Base-by-base conservation (phyloP, 805 yeast species). In the Metschnikowia orientalis region DNA sequence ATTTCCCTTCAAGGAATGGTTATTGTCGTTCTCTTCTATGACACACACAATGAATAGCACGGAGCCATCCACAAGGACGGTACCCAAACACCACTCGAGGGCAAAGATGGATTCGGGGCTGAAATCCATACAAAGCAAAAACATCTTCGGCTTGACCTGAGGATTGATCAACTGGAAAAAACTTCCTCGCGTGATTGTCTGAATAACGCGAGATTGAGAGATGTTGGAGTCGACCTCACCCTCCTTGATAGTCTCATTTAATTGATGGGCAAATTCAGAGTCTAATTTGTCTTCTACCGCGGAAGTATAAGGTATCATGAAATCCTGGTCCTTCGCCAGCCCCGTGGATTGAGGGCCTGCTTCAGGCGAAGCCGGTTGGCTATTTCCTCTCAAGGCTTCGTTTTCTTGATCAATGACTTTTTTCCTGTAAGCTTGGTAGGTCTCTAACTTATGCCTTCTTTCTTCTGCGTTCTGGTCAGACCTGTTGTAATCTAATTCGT, bases 71-170 rank as follows among this genome's bases (percentile, higher is more conserved):
- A 79, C 81, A 28, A 88, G 67, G 1, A 87, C 81, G 0, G 95
- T 75, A 2, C 97, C 97, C 45, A 89, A 68, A 26, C 88, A 75
- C 83, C 95, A 88, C 49, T 86, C 92, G 14, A 89, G 65, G 0
- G 96, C 92, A 56, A 82, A 83, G 23, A 71, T 68, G 2, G 95
- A 80, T 53, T 87, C 96, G 0, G 86, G 82, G 3, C 90, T 78
- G 42, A 82, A 71, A 54, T 89, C 96, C 63, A 82, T 74, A 50
- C 92, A 86, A 13, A 87, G 71, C 29, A 88, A 59, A 55, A 79
- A 86, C 51, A 84, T 73, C 45, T 77, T 76, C 24, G 72, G 72
- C 39, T 66, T 67, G 30, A 60, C 53, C 36, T 55, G 55, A 11
- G 69, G 69, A 43, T 62, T 62, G 23, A 66, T 60, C 18, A 74